A percentile compares a stretch with the other conserved stretches of the same genome.
These are phyloP conservation scores for Sophora flavescens DNA, from an alignment of 306 rosid species.

Conservation along the genomic window DNA sequence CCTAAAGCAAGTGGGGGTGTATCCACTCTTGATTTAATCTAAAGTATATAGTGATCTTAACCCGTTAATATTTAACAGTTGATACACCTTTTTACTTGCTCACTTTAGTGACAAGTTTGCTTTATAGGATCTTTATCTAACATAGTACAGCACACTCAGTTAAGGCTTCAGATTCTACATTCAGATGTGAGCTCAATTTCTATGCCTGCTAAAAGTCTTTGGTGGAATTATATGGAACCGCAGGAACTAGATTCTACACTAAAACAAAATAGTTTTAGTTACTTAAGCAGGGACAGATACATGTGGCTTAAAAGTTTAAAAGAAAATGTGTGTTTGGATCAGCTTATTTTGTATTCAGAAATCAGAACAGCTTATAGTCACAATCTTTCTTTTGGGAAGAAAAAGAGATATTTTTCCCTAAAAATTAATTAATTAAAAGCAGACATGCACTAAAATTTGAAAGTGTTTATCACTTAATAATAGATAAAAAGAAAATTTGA, in stretches of 20 bases:
- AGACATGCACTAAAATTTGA: not conserved
- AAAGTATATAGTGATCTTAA: too few relatives aligned
- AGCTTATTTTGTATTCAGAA: too few relatives aligned
- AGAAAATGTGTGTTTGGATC: not conserved
- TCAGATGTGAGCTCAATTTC: constrained; percentile 18
- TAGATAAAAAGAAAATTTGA: not conserved
- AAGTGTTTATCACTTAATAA: not conserved
- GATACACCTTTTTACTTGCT: too few relatives aligned
- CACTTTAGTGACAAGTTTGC: too few relatives aligned
- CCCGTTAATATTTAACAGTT: too few relatives aligned
- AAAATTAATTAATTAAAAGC: too few relatives aligned
- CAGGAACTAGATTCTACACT: not conserved
- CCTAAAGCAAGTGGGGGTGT: too few relatives aligned
- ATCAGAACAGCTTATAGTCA: too few relatives aligned
- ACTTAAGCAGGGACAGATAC: not conserved
- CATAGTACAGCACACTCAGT: not conserved
- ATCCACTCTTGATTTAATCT: too few relatives aligned
- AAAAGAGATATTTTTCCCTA: too few relatives aligned
- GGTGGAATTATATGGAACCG: constrained; percentile 1
- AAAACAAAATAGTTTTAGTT: not conserved
- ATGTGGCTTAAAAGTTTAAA: not conserved
- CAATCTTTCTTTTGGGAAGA: too few relatives aligned
- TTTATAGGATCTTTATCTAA: too few relatives aligned
- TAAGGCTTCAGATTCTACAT: constrained; percentile 18
- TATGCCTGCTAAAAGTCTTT: not conserved